Evolutionary conservation across 495 filamentous ascomycete species (phyloP), one percentile per base, ranked within the genome.

Genomic region (Aspergillus bridgeri): DNA sequence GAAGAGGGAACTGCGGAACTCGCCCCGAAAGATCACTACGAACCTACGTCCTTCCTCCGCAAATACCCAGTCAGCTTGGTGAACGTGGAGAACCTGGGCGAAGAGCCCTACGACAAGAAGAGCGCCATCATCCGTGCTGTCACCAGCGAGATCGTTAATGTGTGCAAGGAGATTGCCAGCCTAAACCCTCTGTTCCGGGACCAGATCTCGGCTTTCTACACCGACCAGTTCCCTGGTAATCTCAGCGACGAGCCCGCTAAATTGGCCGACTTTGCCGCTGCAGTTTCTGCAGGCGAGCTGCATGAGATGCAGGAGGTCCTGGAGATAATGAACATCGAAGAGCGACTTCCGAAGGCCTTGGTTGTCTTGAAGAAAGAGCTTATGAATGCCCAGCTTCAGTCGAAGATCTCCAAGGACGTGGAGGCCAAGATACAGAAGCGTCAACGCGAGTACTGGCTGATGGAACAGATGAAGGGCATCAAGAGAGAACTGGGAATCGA

Each of bases 401-500:
- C 88, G 25, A 98, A 97, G 79, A 99, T 99, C 47, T 91, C 90
- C 45, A 98, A 96, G 75, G 94, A 99, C 67, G 94, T 99, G 21
- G 95, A 99, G 71, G 88, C 81, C 59, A 96, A 96, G 75, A 99
- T 99, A 57, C 92, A 95, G 64, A 97, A 98, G 75, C 87, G 94
- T 11, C 94, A 99, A 68, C 86, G 94, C 25, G 95, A 99, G 66
- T 99, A 99, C 76, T 99, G 91, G 90, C 77, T 99, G 19, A 93
- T 94, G 90, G 94, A 99, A 71, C 95, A 99, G 66, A 95, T 98
- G 92, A 98, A 97, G 75, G 95, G 91, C n/a, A 98, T 99, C 65
- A 86, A 89, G 58, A 81, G 93, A 53, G 95, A 99, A 69, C 81
- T 99, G 20, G 95, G 95, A 15, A 91, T 97, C 54, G 95, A 98